Base-by-base conservation (phyloP, 345 rosid genomes). In the Mercurialis annua region DNA sequence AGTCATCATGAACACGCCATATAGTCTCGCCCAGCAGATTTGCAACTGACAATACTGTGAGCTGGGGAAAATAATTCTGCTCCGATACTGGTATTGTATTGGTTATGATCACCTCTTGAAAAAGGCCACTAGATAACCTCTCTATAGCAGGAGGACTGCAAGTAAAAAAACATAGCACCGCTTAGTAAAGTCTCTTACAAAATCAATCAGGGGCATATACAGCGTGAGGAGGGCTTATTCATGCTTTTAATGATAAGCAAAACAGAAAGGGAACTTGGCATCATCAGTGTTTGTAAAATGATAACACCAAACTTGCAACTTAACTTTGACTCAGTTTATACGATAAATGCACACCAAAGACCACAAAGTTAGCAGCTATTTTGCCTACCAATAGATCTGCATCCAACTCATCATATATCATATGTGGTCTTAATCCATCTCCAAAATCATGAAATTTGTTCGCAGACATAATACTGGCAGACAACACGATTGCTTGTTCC, bases 1-100 rank as follows among this genome's bases (percentile, higher is more conserved):
- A 87, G 79, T 93, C 97, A 81, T 93, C 97, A 54, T 93, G 92
- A 74, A 90, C 97, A 49, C 91, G 98, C 98, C 98, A 93, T 62
- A 93, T 87, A 52, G 97, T 93, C 81, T 90, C 96, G 44, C 92
- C 98, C 16, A 90, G 85, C 66, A 93, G 97, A 80, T 93, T 93
- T 69, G 98, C 98, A 46, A 93, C 95, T 2, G 97, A 93, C 73
- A 93, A 85, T 38, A 93, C 81, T 17, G 97, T 90, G 66, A 93
- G 85, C 83, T 90, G 98, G 30, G 96, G 90, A 51, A 93, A 93
- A 66, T 93, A 93, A 75, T 93, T 89, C 70, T 85, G 40, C 80
- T 90, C 98, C 1, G 80, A 79, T 77, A 93, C 83, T 2, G 97
- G 97, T 71, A 93, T 87, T 63, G 97, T 93, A 77, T 93, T 90